Conservation (phyloP, 23 red algal genomes). For the Chondrus crispus region DNA sequence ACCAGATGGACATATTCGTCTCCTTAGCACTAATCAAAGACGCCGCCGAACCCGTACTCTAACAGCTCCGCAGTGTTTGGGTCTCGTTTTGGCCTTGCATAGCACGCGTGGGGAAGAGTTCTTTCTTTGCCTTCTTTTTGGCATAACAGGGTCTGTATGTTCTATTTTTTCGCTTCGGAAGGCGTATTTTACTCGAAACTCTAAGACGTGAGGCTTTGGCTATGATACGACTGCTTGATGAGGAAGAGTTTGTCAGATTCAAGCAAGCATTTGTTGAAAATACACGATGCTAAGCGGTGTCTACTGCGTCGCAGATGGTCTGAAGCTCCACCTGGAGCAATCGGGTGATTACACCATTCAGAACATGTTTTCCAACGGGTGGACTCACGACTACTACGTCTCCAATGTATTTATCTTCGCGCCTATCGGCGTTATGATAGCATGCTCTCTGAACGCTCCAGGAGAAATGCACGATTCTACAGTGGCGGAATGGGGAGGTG, state of each 20-base stretch:
- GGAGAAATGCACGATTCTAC: neutral
- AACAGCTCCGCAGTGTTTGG: neutral
- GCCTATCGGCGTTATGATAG: neutral
- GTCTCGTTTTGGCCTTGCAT: neutral
- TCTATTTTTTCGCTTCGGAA: neutral
- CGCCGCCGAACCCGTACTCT: neutral
- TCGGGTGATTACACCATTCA: neutral
- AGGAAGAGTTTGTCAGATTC: neutral
- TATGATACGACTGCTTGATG: neutral
- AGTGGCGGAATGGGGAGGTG: neutral
- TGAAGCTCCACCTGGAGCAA: neutral
- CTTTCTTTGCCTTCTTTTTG: neutral
- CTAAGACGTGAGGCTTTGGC: neutral
- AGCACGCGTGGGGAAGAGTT: neutral
- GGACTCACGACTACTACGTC: neutral
- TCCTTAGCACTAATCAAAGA: neutral
- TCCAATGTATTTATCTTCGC: neutral
- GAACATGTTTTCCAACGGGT: conserved; percentile 13
- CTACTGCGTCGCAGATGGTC: neutral
- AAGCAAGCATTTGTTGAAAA: no score
- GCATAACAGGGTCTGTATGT: neutral
- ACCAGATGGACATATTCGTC: neutral
- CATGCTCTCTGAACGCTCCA: neutral
- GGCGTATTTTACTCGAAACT: neutral
- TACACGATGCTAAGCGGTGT: neutral